Base-by-base conservation (phyloP, 1,284 basidiomycete species). In the Moesziomyces aphidis region DNA sequence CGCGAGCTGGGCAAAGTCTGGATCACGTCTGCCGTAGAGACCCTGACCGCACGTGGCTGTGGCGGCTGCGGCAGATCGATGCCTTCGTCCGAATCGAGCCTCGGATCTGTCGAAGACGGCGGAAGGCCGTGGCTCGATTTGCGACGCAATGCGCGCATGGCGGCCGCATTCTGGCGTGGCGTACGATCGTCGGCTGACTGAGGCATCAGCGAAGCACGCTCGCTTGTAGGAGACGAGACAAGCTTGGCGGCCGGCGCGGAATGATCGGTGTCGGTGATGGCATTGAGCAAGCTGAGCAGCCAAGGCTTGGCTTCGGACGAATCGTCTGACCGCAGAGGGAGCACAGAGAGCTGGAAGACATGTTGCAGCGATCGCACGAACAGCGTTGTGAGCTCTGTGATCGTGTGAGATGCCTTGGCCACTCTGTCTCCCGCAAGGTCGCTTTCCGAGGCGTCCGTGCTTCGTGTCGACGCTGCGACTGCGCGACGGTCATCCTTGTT, bases 351-450 rank as follows among this genome's bases (percentile, higher is more conserved):
- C 48, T 73, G 71, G 1, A 61, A 26, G 31, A 58, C 58, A 21
- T 73, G 71, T n/a, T 73, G 71, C 50, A 73, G 46, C 26, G 71
- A 68, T 36, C 65, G 57, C 46, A 58, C 65, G 26, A 61, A 69
- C 17, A 73, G 61, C 0, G 36, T 69, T 21, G 58, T 51, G 9
- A 70, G 55, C 50, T 70, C 53, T 15, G 54, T 46, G 42, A 74
- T 62, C 31, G 61, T 61, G 9, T 67, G 58, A n/a, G 65, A 64
- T 10, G 51, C n/a, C n/a, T 39, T 43, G n/a, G 58, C 51, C 45
- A 48, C 62, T 52, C 52, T 39, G 19, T 57, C 57, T 2, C 17
- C 39, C 17, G 19, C 39, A 28, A 49, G 23, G 5, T 56, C 22
- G 28, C 36, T 49, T 22, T 23, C 23, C 17, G 54, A 36, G 19